Percentiles rank a stretch among this genome's conserved stretches.
Evolutionary conservation across 2,329 filamentous ascomycete species (phyloP).

Genomic region (Dactylellina cionopaga): DNA sequence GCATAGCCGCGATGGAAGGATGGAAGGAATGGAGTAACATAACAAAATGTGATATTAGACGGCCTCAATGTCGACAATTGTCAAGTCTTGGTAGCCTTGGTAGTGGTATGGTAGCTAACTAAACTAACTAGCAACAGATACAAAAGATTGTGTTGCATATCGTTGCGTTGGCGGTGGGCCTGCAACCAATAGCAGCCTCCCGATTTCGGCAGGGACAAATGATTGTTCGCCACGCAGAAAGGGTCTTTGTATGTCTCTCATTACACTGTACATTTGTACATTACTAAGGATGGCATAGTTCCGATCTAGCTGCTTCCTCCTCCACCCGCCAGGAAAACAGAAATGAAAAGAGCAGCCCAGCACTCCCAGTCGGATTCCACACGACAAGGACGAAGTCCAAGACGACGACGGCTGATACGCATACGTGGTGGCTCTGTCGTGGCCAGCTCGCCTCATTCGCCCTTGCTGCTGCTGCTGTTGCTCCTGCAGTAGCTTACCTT

Average conservation of each 20-base stretch:
- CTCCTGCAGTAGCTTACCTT: constrained; percentile 19
- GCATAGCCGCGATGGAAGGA: background rate
- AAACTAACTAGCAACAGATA: background rate
- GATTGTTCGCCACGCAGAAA: constrained; percentile 35
- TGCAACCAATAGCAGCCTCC: constrained; percentile 18
- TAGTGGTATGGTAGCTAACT: no score
- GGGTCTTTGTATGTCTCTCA: constrained; percentile 14
- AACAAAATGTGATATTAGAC: no score
- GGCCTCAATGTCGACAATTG: no score
- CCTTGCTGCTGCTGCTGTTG: constrained; percentile 15
- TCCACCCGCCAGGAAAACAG: background rate
- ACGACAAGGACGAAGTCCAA: constrained; percentile 27
- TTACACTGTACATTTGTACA: no score
- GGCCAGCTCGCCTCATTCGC: constrained; percentile 36
- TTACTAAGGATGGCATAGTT: constrained; percentile 1
- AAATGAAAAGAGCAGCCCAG: background rate
- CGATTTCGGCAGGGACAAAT: constrained; percentile 51
- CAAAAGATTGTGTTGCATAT: constrained; percentile 28
- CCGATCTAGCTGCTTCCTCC: background rate
- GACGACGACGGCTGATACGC: constrained; percentile 1
- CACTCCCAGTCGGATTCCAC: background rate
- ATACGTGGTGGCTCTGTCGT: constrained; percentile 51
- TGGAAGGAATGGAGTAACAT: background rate
- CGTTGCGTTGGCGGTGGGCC: constrained; percentile 28
- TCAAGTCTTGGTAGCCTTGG: no score